Conservation (phyloP, 352 stramenopile genomes). For the Pythium sp. region DNA sequence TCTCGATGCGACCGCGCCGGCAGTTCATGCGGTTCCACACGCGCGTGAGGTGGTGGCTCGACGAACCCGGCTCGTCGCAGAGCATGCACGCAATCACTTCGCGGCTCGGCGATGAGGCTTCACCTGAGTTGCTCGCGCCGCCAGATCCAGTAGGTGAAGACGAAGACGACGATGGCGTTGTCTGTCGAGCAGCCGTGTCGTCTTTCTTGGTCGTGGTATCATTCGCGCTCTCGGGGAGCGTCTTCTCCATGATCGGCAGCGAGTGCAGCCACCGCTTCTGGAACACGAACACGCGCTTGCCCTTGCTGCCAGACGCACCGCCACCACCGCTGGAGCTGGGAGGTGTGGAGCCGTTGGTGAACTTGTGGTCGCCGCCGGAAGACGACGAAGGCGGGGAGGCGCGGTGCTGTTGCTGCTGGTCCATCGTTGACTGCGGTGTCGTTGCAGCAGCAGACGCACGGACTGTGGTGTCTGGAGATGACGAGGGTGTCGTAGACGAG, state of each 20-base stretch:
- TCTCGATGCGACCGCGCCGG: constrained; percentile 73
- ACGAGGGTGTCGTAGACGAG: background rate
- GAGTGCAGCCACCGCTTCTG: constrained; percentile 78
- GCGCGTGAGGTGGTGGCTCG: constrained; percentile 57
- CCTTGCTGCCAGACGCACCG: constrained; percentile 12
- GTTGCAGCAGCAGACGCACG: background rate
- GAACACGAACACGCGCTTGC: constrained; percentile 80
- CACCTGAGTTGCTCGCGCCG: constrained; percentile 14
- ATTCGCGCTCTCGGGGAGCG: constrained; percentile 37
- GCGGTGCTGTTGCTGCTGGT: background rate
- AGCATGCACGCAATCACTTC: constrained; percentile 78
- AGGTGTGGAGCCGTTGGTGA: background rate
- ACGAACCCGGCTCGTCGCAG: constrained; percentile 58
- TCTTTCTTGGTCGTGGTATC: constrained; percentile 25
- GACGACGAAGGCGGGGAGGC: background rate
- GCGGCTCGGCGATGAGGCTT: constrained; percentile 17
- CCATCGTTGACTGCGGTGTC: background rate
- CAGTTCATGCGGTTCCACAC: constrained; percentile 78
- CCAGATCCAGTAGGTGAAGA: constrained; percentile 2
- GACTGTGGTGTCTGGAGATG: background rate
- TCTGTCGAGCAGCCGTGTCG: background rate
- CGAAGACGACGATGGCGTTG: background rate
- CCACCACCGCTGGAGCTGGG: background rate
- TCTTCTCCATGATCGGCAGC: constrained; percentile 75
- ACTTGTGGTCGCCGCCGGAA: background rate